Evolutionary conservation across 208 protist genomes (phyloP).

Genomic region (Acanthamoeba rhysodes): DNA sequence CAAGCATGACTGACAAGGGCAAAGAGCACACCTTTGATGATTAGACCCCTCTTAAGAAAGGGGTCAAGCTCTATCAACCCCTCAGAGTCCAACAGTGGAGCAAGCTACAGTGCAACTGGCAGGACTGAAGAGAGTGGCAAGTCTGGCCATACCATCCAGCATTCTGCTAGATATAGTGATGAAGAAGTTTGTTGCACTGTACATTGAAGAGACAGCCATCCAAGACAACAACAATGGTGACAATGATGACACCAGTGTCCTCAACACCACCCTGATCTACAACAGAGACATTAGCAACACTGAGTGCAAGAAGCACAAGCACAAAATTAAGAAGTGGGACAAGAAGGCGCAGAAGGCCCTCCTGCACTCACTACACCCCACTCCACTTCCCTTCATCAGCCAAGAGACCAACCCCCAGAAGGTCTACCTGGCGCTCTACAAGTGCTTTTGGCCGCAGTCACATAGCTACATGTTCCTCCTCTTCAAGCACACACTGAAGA

Average conservation of each 20-base stretch:
- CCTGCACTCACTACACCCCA: background rate
- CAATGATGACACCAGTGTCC: background rate
- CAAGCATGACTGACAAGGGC: background rate
- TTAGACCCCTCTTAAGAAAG: too few relatives aligned
- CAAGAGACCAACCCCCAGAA: background rate
- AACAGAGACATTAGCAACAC: background rate
- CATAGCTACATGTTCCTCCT: background rate
- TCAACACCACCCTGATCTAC: background rate
- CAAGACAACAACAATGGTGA: background rate
- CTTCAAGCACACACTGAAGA: conserved; percentile 7
- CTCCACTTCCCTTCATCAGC: background rate
- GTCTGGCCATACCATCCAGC: too few relatives aligned
- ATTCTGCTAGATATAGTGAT: too few relatives aligned
- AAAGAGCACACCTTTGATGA: background rate
- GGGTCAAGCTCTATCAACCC: background rate
- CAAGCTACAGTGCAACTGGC: too few relatives aligned
- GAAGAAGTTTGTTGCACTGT: too few relatives aligned
- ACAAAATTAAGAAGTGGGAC: conserved; percentile 57
- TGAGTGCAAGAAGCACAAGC: background rate
- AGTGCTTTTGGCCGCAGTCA: background rate
- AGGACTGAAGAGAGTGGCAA: too few relatives aligned
- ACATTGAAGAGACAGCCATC: background rate
- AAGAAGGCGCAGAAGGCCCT: background rate
- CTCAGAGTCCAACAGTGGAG: too few relatives aligned
- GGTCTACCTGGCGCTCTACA: conserved; percentile 53